phyloP scores from a whole-genome alignment of 164 flowering plant species.

The Annona squamosa region DNA sequence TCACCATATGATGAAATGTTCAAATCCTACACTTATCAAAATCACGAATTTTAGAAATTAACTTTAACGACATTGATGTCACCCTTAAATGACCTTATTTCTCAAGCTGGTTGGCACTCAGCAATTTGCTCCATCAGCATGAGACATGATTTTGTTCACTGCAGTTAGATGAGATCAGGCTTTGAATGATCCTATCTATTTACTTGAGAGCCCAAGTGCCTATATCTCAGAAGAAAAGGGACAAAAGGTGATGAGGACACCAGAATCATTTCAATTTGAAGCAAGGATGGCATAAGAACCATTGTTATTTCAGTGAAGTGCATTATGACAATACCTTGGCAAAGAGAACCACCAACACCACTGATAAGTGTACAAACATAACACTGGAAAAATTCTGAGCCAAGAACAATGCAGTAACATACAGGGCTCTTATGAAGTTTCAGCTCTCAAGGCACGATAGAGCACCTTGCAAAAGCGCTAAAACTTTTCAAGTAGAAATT shows the following conservation, averaged over 20 bases:
- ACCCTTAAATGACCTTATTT: neutral
- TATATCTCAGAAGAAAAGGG: too few species aligned
- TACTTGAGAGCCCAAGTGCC: too few species aligned
- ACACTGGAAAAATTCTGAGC: neutral
- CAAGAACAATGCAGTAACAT: too few species aligned
- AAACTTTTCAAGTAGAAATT: too few species aligned
- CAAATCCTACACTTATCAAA: neutral
- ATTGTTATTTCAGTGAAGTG: neutral
- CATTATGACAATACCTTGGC: neutral
- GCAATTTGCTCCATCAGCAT: too few species aligned
- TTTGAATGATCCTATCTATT: too few species aligned
- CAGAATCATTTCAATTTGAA: neutral
- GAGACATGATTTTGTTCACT: too few species aligned
- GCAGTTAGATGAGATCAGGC: too few species aligned
- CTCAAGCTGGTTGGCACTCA: neutral
- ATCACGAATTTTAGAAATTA: neutral
- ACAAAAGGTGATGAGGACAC: too few species aligned
- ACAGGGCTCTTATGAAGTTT: neutral
- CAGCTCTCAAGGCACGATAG: neutral
- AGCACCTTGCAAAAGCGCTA: neutral
- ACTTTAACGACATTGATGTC: neutral
- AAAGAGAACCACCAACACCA: neutral
- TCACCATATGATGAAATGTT: neutral
- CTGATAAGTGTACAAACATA: neutral
- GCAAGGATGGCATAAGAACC: neutral